Evolutionary conservation across 352 stramenopile species (phyloP).

Genomic region (Globisporangium spiculum): DNA sequence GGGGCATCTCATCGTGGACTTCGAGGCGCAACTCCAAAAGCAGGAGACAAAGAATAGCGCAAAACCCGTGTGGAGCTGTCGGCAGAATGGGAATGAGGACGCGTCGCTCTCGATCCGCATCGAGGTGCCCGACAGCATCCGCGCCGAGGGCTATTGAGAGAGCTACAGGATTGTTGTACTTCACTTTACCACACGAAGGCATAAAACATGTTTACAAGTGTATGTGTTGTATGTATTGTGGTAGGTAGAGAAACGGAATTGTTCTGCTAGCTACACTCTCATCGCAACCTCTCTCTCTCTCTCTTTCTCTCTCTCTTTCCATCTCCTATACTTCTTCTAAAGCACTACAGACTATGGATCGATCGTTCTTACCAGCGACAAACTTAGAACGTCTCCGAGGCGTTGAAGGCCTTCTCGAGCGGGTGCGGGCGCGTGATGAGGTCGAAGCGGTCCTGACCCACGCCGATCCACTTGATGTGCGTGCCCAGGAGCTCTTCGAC

Average conservation of each 20-base stretch:
- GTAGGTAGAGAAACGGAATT: neutral
- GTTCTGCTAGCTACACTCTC: neutral
- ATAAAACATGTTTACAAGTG: neutral
- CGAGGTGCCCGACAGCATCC: conserved; percentile 6
- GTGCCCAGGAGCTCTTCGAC: conserved; percentile 96
- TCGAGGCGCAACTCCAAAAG: conserved; percentile 51
- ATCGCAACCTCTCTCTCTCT: neutral
- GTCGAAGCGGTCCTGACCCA: conserved; percentile 95
- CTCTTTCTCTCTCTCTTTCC: neutral
- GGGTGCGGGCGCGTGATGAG: conserved; percentile 89
- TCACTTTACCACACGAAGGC: too few species aligned
- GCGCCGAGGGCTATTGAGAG: neutral
- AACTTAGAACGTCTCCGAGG: conserved; percentile 17
- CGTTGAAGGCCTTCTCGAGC: conserved; percentile 63
- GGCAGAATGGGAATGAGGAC: conserved; percentile 26
- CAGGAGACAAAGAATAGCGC: conserved; percentile 41
- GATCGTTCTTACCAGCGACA: neutral
- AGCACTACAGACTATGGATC: neutral
- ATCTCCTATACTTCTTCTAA: neutral
- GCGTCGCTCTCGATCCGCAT: conserved; percentile 48
- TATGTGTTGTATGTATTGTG: conserved; percentile 2
- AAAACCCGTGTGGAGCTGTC: conserved; percentile 41
- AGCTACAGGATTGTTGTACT: too few species aligned
- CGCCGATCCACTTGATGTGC: conserved; percentile 98
- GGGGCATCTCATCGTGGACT: conserved; percentile 33